Conservation (phyloP, 192 early-diverging fungal genomes). For the Coemansia sp. region DNA sequence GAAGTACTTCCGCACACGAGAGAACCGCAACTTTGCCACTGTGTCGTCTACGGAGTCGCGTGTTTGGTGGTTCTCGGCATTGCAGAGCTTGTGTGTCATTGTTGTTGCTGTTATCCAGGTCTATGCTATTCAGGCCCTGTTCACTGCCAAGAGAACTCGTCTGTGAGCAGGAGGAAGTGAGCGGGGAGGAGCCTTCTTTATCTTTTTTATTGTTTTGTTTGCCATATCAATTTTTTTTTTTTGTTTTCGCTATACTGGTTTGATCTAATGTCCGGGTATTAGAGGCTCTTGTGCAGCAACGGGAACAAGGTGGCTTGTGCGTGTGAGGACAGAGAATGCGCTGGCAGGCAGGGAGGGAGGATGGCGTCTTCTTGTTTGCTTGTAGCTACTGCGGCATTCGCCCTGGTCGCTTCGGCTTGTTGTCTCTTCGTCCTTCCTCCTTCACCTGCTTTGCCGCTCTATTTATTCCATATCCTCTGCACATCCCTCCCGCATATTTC, state of each 20-base stretch:
- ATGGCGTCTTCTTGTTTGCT: too few species aligned
- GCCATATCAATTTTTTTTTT: not conserved
- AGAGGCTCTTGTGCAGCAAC: too few species aligned
- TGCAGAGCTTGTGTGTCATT: slow-evolving; percentile 79
- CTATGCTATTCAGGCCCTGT: slow-evolving; percentile 92
- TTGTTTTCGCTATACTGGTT: not conserved
- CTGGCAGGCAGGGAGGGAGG: too few species aligned
- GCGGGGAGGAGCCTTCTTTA: not conserved
- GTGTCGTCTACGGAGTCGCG: slow-evolving; percentile 84
- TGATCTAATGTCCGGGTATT: too few species aligned
- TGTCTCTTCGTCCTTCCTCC: too few species aligned
- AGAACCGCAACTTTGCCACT: slow-evolving; percentile 90
- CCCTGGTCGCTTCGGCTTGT: too few species aligned
- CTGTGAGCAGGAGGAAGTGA: slow-evolving; percentile 22
- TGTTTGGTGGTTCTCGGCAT: slow-evolving; percentile 92
- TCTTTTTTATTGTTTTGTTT: slow-evolving; percentile 2
- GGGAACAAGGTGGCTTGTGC: too few species aligned
- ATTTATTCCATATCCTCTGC: too few species aligned
- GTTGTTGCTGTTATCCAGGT: slow-evolving; percentile 91
- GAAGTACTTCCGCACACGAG: slow-evolving; percentile 87
- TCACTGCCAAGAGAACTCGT: slow-evolving; percentile 67
- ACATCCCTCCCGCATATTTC: too few species aligned
- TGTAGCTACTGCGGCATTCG: too few species aligned
- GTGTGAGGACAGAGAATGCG: too few species aligned
- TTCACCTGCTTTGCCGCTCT: too few species aligned